A percentile compares a stretch with the other conserved stretches of the same genome.
Evolutionary conservation across 352 stramenopile species (phyloP).

Genomic region (Phytophthora vignae): DNA sequence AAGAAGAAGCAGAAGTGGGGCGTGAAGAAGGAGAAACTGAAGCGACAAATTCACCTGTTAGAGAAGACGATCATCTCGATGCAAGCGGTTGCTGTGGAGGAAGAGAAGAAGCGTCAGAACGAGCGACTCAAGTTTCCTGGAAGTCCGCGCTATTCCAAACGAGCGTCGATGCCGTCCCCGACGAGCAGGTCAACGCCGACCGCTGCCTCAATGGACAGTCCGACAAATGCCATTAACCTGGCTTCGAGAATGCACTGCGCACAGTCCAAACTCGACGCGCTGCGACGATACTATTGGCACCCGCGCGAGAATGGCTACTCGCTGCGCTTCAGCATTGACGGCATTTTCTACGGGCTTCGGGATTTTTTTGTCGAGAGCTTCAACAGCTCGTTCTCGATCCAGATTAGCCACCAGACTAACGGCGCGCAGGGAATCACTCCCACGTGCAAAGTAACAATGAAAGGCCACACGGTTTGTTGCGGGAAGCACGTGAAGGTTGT

Average conservation of each 20-base stretch:
- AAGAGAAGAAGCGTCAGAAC: constrained; percentile 52
- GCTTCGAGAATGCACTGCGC: constrained; percentile 65
- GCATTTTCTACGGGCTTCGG: constrained; percentile 80
- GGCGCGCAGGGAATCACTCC: constrained; percentile 70
- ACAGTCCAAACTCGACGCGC: constrained; percentile 74
- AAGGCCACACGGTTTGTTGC: constrained; percentile 69
- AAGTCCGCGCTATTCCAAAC: constrained; percentile 35
- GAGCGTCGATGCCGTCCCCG: constrained; percentile 26
- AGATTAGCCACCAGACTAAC: constrained; percentile 78
- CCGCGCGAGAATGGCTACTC: constrained; percentile 78
- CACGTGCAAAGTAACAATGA: constrained; percentile 67
- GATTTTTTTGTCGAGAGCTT: constrained; percentile 79
- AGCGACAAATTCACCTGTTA: constrained; percentile 71
- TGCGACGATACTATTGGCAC: constrained; percentile 77
- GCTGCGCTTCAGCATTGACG: constrained; percentile 78
- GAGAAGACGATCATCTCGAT: constrained; percentile 80
- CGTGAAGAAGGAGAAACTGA: constrained; percentile 73
- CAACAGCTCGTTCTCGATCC: constrained; percentile 61
- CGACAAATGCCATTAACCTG: constrained; percentile 60
- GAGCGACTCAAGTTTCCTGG: constrained; percentile 41
- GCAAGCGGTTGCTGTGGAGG: constrained; percentile 57
- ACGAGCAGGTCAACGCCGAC: constrained; percentile 25
- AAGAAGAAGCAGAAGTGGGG: constrained; percentile 60
- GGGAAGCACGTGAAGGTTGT: constrained; percentile 83
- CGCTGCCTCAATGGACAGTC: constrained; percentile 38